Conservation (phyloP, 257 asterid genomes). For the Mentha longifolia region DNA sequence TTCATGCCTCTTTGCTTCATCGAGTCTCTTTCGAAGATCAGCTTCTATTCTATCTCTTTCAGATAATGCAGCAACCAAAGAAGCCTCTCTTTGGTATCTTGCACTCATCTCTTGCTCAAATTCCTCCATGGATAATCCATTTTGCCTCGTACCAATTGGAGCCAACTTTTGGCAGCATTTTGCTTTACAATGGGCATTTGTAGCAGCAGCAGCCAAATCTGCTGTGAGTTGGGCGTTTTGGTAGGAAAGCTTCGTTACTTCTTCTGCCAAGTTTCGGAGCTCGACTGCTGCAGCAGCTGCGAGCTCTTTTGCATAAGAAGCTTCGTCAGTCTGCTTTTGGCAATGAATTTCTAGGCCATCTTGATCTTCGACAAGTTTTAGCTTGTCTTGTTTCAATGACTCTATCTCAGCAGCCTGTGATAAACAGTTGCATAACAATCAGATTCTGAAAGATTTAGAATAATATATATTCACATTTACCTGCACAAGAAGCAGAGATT, state of each 20-base stretch:
- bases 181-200: conserved; percentile 47
- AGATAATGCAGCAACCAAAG: conserved; percentile 75
- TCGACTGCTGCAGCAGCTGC: conserved; percentile 90
- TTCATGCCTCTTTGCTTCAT: conserved; percentile 68
- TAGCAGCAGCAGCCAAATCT: conserved; percentile 53
- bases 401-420: conserved; percentile 77
- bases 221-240: conserved; percentile 67
- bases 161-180: conserved; percentile 51
- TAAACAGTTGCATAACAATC: conserved; percentile 16
- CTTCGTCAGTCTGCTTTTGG: conserved; percentile 68
- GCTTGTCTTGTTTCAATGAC: conserved; percentile 71
- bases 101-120: conserved; percentile 62
- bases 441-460: background rate
- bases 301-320: conserved; percentile 77
- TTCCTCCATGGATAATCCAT: conserved; percentile 59
- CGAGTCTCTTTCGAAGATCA: conserved; percentile 70
- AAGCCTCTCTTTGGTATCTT: conserved; percentile 78
- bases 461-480: conserved; percentile 31
- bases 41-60: conserved; percentile 78
- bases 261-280: conserved; percentile 81
- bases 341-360: conserved; percentile 62
- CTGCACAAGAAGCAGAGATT: conserved; percentile 61
- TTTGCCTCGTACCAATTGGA: conserved; percentile 45
- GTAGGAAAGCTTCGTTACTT: conserved; percentile 80
- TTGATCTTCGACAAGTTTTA: conserved; percentile 59